These are phyloP conservation scores for Sarocladium kiliense DNA, from an alignment of 2,329 filamentous ascomycete genomes.

Conservation along the genomic window DNA sequence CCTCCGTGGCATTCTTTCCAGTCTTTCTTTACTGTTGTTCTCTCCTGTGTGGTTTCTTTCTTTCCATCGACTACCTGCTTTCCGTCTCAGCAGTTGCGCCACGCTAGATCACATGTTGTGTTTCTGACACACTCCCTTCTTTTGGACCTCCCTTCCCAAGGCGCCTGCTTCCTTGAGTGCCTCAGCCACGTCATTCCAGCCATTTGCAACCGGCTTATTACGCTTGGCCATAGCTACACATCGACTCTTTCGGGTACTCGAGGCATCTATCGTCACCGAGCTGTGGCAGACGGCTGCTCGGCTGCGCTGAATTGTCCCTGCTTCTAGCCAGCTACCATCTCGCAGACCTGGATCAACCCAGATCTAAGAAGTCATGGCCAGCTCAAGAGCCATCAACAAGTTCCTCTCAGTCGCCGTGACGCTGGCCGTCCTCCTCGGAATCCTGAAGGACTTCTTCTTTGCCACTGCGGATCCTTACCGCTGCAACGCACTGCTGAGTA, in stretches of 20 bases:
- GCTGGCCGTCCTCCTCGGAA: conserved; percentile 13
- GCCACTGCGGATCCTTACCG: conserved; percentile 40
- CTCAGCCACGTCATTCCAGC: neutral
- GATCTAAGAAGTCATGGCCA: neutral
- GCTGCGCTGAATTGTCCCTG: neutral
- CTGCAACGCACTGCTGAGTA: conserved; percentile 44
- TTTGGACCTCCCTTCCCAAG: neutral
- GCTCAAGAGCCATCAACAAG: conserved; percentile 6
- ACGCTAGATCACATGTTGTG: neutral
- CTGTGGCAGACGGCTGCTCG: neutral
- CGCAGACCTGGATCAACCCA: conserved; percentile 7
- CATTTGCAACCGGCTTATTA: neutral
- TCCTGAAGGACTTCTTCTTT: conserved; percentile 14
- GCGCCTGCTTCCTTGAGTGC: neutral
- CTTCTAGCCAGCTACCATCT: neutral
- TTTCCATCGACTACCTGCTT: neutral
- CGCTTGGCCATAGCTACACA: neutral
- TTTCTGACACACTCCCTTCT: neutral
- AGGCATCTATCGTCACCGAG: neutral
- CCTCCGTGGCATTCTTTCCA: neutral
- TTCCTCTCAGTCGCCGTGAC: conserved; percentile 17
- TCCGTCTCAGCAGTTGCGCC: neutral
- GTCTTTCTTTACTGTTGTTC: neutral
- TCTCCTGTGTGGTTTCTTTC: neutral
- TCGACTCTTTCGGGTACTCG: neutral